Percentiles rank a stretch among this genome's conserved stretches.
Conservation (phyloP, 768 basidiomycete species). For the Naganishia onofrii region DNA sequence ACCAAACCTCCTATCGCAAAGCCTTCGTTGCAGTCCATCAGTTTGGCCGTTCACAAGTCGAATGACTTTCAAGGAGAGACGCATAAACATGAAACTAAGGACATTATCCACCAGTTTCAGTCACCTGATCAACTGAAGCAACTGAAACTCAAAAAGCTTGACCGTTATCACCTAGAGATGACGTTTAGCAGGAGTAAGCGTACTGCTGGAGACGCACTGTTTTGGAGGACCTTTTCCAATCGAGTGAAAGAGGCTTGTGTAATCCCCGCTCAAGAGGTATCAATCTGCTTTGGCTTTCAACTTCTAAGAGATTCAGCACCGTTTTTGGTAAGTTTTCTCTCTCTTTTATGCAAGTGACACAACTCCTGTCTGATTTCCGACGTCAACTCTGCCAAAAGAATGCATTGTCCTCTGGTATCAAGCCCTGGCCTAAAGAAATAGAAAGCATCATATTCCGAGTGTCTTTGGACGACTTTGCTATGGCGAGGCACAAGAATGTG, state of each 20-base stretch:
- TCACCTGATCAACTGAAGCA: neutral
- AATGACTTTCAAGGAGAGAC: neutral
- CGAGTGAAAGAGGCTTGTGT: neutral
- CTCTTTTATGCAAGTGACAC: no score
- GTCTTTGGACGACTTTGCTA: neutral
- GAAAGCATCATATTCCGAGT: neutral
- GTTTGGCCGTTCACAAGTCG: no score
- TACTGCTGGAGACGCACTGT: neutral
- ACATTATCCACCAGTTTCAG: neutral
- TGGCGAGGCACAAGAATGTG: neutral
- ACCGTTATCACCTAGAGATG: neutral
- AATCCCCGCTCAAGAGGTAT: neutral
- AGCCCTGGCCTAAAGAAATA: neutral
- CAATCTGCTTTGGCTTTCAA: constrained; percentile 3
- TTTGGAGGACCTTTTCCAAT: neutral
- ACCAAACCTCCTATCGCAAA: no score
- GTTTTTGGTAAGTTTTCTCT: neutral
- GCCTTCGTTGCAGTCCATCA: no score
- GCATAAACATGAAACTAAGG: neutral
- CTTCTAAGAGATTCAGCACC: neutral
- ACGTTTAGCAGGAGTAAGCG: neutral
- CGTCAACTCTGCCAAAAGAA: neutral
- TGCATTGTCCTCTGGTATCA: neutral
- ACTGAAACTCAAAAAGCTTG: neutral
- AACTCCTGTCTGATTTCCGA: neutral